phyloP scores from a whole-genome alignment of 1,139 yeast species.

The Hemisphaericaspora subhashii region DNA sequence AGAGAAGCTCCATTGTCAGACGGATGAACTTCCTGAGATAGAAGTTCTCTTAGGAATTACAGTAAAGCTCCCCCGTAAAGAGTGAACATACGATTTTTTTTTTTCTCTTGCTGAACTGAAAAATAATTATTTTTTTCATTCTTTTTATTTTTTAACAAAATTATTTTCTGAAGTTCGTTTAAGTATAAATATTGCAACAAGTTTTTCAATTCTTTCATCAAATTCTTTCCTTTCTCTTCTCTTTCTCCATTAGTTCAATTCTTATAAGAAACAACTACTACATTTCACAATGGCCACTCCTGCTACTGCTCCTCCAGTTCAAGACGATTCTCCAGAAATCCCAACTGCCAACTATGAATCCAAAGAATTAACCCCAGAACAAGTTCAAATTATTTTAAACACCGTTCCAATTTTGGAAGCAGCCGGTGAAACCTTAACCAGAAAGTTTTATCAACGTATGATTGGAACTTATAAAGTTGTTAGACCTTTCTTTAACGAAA shows the following conservation, averaged over 20 bases:
- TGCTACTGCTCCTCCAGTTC: not conserved
- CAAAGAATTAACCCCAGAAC: slow-evolving; percentile 28
- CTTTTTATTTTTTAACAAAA: too few species aligned
- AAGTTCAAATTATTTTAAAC: slow-evolving; percentile 45
- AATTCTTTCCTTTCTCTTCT: not conserved
- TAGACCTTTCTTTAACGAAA: slow-evolving; percentile 57
- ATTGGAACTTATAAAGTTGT: slow-evolving; percentile 52
- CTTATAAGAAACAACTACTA: not conserved
- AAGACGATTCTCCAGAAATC: slow-evolving; percentile 6
- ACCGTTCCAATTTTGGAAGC: slow-evolving; percentile 60
- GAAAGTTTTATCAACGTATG: slow-evolving; percentile 57
- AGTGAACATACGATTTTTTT: too few species aligned
- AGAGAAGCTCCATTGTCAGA: too few species aligned
- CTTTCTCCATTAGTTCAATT: not conserved
- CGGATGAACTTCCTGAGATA: too few species aligned
- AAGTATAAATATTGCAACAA: too few species aligned
- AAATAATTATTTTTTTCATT: too few species aligned
- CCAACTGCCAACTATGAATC: slow-evolving; percentile 10
- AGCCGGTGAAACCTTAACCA: slow-evolving; percentile 56
- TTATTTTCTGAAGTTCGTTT: too few species aligned
- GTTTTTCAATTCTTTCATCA: not conserved
- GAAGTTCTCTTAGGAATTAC: too few species aligned
- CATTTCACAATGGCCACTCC: not conserved
- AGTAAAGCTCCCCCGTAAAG: too few species aligned
- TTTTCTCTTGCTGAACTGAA: too few species aligned